A percentile compares a stretch with the other conserved stretches of the same genome.
Evolutionary conservation across 129 eudicot genomes (phyloP).

Genomic region (Pulicaria dysenterica): DNA sequence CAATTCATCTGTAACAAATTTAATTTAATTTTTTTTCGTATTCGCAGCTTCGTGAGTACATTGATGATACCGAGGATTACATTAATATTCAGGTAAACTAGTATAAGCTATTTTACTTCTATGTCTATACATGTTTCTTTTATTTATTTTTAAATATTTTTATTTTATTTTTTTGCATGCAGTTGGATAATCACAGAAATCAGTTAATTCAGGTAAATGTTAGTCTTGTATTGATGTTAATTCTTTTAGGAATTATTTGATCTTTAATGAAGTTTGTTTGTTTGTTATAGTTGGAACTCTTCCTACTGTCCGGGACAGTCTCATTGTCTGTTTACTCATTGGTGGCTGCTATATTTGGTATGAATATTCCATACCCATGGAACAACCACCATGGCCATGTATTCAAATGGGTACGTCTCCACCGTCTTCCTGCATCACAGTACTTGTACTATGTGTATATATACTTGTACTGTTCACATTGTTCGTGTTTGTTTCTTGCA

Average conservation of each 20-base stretch:
- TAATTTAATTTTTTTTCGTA: conserved; percentile 15
- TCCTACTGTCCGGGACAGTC: conserved; percentile 77
- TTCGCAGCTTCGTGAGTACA: conserved; percentile 78
- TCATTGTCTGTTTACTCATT: conserved; percentile 76
- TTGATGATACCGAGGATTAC: conserved; percentile 96
- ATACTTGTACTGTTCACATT: conserved; percentile 4
- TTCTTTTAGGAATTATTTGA: background rate
- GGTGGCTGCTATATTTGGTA: conserved; percentile 87
- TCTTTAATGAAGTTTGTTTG: background rate
- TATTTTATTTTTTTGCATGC: conserved; percentile 23
- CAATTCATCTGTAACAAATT: background rate
- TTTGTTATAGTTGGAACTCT: conserved; percentile 71
- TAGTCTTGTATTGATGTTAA: background rate
- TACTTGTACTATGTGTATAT: conserved; percentile 13
- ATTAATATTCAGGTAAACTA: conserved; percentile 84
- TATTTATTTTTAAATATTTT: background rate
- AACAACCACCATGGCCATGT: conserved; percentile 55
- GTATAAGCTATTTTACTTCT: background rate
- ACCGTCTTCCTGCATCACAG: background rate
- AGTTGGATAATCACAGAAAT: conserved; percentile 93
- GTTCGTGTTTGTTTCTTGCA: conserved; percentile 13
- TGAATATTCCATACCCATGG: conserved; percentile 91
- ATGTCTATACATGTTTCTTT: no score
- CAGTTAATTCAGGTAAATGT: conserved; percentile 79
- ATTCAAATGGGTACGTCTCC: conserved; percentile 74